Percentiles rank a stretch among this genome's conserved stretches.
Evolutionary conservation across 768 basidiomycete genomes (phyloP).

Genomic region (Lepiota subincarnata): DNA sequence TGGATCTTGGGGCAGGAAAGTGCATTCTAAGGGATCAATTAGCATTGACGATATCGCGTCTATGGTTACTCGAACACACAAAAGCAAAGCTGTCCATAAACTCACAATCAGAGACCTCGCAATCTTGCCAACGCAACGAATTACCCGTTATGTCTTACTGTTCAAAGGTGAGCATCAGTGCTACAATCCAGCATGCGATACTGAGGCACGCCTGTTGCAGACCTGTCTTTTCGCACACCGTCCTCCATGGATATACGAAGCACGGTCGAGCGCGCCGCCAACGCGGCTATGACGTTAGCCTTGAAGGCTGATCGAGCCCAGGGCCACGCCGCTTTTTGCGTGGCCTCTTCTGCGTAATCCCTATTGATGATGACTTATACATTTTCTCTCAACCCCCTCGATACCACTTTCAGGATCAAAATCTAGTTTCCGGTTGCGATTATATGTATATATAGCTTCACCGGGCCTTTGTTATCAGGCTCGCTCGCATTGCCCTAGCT

Average conservation of each 20-base stretch:
- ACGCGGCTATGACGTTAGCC: slow-evolving; percentile 24
- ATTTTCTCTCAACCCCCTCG: no score
- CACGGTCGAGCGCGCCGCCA: slow-evolving; percentile 23
- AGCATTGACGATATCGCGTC: slow-evolving; percentile 3
- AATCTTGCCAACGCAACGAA: slow-evolving; percentile 59
- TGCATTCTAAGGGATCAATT: slow-evolving; percentile 4
- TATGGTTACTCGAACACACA: background rate
- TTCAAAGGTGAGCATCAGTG: slow-evolving; percentile 45
- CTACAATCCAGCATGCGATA: background rate
- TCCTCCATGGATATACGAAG: slow-evolving; percentile 27
- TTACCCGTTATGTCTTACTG: slow-evolving; percentile 59
- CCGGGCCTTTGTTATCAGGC: no score
- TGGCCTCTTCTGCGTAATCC: background rate
- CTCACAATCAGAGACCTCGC: slow-evolving; percentile 51
- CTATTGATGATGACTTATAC: no score
- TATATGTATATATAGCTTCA: no score
- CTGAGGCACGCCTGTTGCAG: slow-evolving; percentile 23
- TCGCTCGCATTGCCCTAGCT: no score
- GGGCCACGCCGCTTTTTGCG: slow-evolving; percentile 18
- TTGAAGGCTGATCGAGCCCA: slow-evolving; percentile 21
- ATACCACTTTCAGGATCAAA: no score
- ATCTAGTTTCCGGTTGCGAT: no score
- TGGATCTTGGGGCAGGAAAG: slow-evolving; percentile 16
- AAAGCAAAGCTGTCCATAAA: slow-evolving; percentile 12
- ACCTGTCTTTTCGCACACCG: slow-evolving; percentile 49